Evolutionary conservation across 371 early-diverging fungal species (phyloP), one percentile per base, ranked within the genome.

Genomic region (Zopfochytrium polystomum): DNA sequence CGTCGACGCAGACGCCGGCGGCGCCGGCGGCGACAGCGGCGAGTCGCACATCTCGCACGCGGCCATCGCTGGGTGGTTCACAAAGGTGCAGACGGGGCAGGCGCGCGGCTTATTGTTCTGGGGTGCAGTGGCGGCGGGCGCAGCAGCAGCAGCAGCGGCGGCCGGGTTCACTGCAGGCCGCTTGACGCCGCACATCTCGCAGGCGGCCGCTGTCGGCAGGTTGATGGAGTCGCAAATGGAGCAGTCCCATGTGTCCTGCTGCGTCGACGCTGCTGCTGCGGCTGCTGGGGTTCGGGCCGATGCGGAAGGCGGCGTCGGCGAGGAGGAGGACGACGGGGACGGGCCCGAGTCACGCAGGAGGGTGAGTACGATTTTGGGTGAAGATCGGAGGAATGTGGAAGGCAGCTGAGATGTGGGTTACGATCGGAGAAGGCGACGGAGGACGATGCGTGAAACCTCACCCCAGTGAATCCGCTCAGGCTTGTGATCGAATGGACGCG

Each of bases 1-100:
- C 6, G 25, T 52, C 52, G 61, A 42, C 45, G 5, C n/a, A 27
- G 49, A 15, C 13, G 45, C 9, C 34, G 49, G 25, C 23, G 15
- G 42, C 31, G 55, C 31, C 11, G 51, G 43, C 29, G 56, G 32
- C 23, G 69, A 48, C 27, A 63, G 61, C 13, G 62, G 66, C n/a
- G 57, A 67, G 4, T 53, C 64, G 64, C 75, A 75, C 47, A 74
- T 66, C 49, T 73, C 92, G 68, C 95, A 95, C 18, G 77, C 76
- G 2, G 76, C 65, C 84, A 91, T 83, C 55, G 87, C 86, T 0
- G 83, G 79, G 67, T 90, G 91, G 66, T 95, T 95, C 47, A 86
- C 73, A 68, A 92, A 94, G 0, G 93, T 94, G 71, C 95, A 74
- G 9, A 29, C 62, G 23, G 50, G 55, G 31, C 71, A 62, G 1